Evolutionary conservation across 1,284 basidiomycete species (phyloP).

Genomic region (Melampsora americana): DNA sequence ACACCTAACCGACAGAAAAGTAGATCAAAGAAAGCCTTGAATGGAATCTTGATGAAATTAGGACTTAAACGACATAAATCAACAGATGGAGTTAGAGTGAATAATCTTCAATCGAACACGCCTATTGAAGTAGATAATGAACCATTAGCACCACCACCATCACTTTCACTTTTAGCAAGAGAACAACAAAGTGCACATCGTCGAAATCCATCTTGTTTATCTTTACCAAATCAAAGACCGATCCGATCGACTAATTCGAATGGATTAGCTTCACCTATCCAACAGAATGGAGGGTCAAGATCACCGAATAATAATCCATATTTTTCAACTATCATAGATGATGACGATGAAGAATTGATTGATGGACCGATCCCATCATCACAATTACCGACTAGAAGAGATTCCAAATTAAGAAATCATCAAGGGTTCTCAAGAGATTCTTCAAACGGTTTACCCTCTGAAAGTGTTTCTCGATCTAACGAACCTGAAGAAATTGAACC

Average conservation of each 20-base stretch:
- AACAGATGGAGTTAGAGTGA: background rate
- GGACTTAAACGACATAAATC: background rate
- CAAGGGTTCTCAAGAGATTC: too few relatives aligned
- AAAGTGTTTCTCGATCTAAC: too few relatives aligned
- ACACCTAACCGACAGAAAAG: background rate
- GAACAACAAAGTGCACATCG: slow-evolving; percentile 12
- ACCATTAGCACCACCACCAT: slow-evolving; percentile 27
- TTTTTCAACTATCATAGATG: too few relatives aligned
- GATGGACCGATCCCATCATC: too few relatives aligned
- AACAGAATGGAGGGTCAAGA: too few relatives aligned
- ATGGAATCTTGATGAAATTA: background rate
- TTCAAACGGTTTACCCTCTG: too few relatives aligned
- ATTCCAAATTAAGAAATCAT: too few relatives aligned
- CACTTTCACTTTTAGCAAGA: slow-evolving; percentile 24
- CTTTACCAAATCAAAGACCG: slow-evolving; percentile 6
- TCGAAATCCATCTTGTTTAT: slow-evolving; percentile 30
- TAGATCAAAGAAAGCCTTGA: background rate
- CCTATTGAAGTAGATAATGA: slow-evolving; percentile 7
- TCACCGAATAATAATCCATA: too few relatives aligned
- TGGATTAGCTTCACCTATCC: too few relatives aligned
- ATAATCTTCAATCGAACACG: background rate
- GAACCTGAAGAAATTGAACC: background rate
- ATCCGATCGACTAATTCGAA: too few relatives aligned
- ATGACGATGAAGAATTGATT: too few relatives aligned
- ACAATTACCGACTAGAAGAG: too few relatives aligned